phyloP scores from a whole-genome alignment of 148 eudicot genomes.

The Vaccinium darrowii region DNA sequence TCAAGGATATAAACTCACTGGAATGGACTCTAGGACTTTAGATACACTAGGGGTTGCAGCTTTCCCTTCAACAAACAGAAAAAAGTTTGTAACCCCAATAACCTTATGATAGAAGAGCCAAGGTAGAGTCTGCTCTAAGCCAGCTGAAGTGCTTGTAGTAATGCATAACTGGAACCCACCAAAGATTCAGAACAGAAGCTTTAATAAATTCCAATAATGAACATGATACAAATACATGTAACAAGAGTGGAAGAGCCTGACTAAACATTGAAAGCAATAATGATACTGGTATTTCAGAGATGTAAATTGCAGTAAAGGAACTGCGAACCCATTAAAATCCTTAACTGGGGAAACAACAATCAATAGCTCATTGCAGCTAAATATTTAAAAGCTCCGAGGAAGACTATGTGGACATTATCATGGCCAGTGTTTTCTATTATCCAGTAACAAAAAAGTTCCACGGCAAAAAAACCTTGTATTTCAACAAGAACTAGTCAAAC shows the following conservation, averaged over 20 bases:
- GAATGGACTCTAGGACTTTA: slow-evolving; percentile 56
- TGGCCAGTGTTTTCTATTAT: not conserved
- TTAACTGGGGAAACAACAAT: not conserved
- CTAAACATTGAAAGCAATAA: not conserved
- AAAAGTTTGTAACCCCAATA: slow-evolving; percentile 52
- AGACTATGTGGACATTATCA: not conserved
- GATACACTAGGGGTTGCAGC: slow-evolving; percentile 51
- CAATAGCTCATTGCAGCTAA: not conserved
- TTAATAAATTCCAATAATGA: not conserved
- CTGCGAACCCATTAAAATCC: not conserved
- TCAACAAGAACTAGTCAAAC: not conserved
- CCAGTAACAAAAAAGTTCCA: not conserved
- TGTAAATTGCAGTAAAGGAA: not conserved
- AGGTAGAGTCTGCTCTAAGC: slow-evolving; percentile 70
- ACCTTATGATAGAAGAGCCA: slow-evolving; percentile 83
- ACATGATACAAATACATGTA: not conserved
- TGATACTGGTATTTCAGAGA: not conserved
- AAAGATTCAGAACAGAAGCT: not conserved
- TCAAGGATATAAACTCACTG: slow-evolving; percentile 40
- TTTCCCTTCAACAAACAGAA: slow-evolving; percentile 70
- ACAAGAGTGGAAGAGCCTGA: not conserved
- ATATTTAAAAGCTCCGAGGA: not conserved
- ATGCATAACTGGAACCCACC: slow-evolving; percentile 50
- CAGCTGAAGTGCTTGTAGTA: slow-evolving; percentile 80
- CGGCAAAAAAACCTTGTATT: not conserved